Evolutionary conservation across 1,284 basidiomycete genomes (phyloP), one percentile per base, ranked within the genome.

Genomic region (Heterobasidion parviporum): DNA sequence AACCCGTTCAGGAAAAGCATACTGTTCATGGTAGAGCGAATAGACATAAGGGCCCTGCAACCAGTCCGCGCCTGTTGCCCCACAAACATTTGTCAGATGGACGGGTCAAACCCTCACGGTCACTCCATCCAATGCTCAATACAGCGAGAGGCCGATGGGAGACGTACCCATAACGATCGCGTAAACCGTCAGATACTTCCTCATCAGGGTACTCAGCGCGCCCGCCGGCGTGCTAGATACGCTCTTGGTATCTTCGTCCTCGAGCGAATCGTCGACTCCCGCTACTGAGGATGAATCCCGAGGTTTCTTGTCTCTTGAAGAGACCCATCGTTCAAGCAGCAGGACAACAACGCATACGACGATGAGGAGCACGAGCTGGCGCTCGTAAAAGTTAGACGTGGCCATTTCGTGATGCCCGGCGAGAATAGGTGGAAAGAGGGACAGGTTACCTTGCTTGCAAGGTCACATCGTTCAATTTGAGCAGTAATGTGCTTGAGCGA

Each of bases 31-130:
- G 65, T 89, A 89, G 0, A 88, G 70, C 18, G 83, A 85, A 63
- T 88, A 89, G 0, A 87, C 73, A 61, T 88, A 89, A 20, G 86
- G 86, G 0, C 86, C 86, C 66, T 89, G 85, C 16, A 89, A 72
- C 87, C 86, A 89, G 65, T 89, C 86, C 57, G 86, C 83, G 55
- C 80, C 86, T 87, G 60, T 47, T 26, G 16, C 7, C 38, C 38
- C 38, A n/a, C 38, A 41, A 26, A 26, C 5, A 26, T 26, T 4
- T 26, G 26, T 26, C 26, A 26, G 26, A 26, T 26, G 4, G 26
- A 26, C 26, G 26, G 26, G 26, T 26, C 26, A 26, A 26, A 26
- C 26, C 26, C 26, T 26, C 26, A 26, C 26, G 26, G 6, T 26
- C 26, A 26, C 26, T 26, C 26, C 26, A 5, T 26, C 26, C 26